These are phyloP conservation scores for Sanghuangporus baumii DNA, from an alignment of 1,284 basidiomycete genomes.

Conservation along the genomic window DNA sequence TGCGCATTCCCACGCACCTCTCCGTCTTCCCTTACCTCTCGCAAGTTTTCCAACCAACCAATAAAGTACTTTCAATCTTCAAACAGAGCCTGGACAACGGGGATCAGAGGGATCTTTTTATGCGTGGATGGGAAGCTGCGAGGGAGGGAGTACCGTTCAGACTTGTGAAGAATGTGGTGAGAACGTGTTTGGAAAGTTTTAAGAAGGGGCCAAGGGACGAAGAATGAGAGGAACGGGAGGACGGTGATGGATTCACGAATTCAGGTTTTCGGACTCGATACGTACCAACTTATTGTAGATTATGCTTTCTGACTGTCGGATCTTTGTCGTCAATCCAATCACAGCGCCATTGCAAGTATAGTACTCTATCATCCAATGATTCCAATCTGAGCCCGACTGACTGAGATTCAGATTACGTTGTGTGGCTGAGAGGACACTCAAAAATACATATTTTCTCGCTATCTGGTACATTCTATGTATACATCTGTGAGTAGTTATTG, in stretches of 20 bases:
- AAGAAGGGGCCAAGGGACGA: constrained; percentile 12
- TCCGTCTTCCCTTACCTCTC: constrained; percentile 39
- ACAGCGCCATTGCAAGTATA: neutral
- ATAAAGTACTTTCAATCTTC: constrained; percentile 41
- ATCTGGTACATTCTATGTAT: too few species aligned
- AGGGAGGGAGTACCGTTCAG: constrained; percentile 47
- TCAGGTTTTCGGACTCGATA: too few species aligned
- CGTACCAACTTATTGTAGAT: too few species aligned
- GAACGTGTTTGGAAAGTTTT: constrained; percentile 20
- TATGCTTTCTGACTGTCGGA: too few species aligned
- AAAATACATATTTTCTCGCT: too few species aligned
- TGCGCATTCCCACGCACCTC: constrained; percentile 31
- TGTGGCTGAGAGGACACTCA: too few species aligned
- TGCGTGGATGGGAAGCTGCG: constrained; percentile 49
- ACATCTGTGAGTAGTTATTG: too few species aligned
- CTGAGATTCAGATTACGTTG: too few species aligned
- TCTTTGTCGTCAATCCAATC: neutral
- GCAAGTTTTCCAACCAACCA: constrained; percentile 44
- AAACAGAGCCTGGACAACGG: constrained; percentile 44
- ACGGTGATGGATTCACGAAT: too few species aligned
- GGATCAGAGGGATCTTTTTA: constrained; percentile 44
- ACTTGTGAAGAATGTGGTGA: constrained; percentile 43
- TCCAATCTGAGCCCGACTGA: neutral
- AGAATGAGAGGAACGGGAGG: neutral
- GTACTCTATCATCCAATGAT: neutral